These are phyloP conservation scores for Pseudogymnoascus sp. DNA, from an alignment of 2,329 filamentous ascomycete genomes.

Conservation along the genomic window DNA sequence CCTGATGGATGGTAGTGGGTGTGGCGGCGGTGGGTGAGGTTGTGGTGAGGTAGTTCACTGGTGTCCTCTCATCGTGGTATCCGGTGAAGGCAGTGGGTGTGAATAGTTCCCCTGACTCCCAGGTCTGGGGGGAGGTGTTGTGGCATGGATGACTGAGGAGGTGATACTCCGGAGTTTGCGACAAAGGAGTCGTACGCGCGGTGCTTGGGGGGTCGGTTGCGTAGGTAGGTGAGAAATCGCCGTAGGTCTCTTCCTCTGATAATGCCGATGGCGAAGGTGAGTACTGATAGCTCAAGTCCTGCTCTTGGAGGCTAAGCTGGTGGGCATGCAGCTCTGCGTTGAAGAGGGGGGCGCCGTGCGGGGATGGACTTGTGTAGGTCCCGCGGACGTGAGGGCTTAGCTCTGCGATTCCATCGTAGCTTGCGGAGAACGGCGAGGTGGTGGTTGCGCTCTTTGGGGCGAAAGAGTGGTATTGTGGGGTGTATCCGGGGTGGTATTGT, in stretches of 20 bases:
- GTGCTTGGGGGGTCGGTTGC: background rate
- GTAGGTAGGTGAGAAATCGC: background rate
- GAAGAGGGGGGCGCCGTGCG: background rate
- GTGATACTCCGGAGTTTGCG: background rate
- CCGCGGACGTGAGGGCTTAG: background rate
- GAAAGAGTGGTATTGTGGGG: background rate
- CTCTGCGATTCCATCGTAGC: background rate
- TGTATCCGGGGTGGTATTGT: background rate
- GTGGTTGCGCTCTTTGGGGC: background rate
- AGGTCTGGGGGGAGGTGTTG: background rate
- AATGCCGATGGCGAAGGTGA: background rate
- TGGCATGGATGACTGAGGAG: background rate
- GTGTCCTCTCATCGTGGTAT: background rate
- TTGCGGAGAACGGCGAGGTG: background rate
- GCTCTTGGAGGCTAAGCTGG: background rate
- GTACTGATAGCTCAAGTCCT: background rate
- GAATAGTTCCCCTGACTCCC: background rate
- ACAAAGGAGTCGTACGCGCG: background rate
- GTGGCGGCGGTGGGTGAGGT: background rate
- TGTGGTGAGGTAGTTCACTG: background rate
- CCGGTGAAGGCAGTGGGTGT: background rate
- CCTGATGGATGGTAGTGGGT: background rate
- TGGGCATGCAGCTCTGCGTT: background rate
- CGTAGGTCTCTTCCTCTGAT: background rate
- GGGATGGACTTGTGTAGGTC: background rate